Base-by-base conservation (phyloP, 331 rosid species). In the Pyrus hybrid region DNA sequence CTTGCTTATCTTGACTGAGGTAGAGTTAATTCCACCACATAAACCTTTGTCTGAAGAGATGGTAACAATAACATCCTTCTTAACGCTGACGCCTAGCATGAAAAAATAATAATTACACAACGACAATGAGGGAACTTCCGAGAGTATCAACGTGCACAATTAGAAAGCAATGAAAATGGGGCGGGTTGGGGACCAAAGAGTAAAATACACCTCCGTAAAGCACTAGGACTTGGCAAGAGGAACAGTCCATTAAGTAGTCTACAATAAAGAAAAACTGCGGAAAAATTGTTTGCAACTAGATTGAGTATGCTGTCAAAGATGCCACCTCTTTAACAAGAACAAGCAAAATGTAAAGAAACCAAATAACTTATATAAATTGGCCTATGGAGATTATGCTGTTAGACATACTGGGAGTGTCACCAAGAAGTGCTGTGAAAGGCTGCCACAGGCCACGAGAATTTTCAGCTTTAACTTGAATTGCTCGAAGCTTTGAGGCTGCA, bases 11-110 rank as follows among this genome's bases (percentile, higher is more conserved):
- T 90, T 95, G 83, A 95, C 99, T 4, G 97, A 82, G 21, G 99
- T 95, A 64, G 99, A 95, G 82, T 95, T 95, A 81, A 95, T 95
- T 68, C 99, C 99, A 83, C 99, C 99, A 75, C 99, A 95, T 6
- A 95, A 93, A 80, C 99, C 99, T 81, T 95, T 95, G 93, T 95
- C 99, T 0, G 99, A 90, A 64, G 99, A 95, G 81, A 95, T 20
- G 25, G 99, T 92, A 69, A 95, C 82, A 35, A 95, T 74, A 28
- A 95, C 96, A 67, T 80, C 88, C 87, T 89, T 95, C 90, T 92
- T 92, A 35, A 85, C 97, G 71, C 83, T 84, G 76, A 88, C 88
- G 73, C 87, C 97, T 95, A 80, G 49, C 45, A 68, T 76, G 30
- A 45, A 78, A 84, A 77, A 51, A 72, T 17, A 76, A 69, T 4